These are phyloP conservation scores for Melanomma pulvis-pyrius DNA, from an alignment of 495 filamentous ascomycete genomes.

Conservation along the genomic window DNA sequence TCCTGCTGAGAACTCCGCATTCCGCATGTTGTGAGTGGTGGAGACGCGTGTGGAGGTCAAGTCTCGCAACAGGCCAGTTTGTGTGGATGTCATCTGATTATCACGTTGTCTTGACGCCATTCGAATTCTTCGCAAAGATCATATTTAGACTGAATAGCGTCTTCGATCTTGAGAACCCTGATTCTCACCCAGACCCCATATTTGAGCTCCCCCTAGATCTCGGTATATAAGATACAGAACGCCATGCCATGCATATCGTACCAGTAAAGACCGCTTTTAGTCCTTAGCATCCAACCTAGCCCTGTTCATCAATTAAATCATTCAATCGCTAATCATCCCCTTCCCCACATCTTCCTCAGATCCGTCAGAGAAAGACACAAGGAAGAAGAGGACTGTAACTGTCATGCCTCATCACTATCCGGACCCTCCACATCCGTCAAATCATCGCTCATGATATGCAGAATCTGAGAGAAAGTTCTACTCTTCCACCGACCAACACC, in stretches of 20 bases:
- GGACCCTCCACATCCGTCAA: conserved; percentile 50
- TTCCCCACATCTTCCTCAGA: conserved; percentile 22
- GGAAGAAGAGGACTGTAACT: conserved; percentile 20
- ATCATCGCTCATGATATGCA: conserved; percentile 60
- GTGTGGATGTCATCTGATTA: not conserved
- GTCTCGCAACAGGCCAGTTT: not conserved
- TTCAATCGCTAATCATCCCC: conserved; percentile 19
- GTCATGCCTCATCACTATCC: conserved; percentile 35
- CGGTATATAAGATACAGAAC: not conserved
- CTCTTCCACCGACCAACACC: conserved; percentile 58
- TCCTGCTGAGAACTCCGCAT: not conserved
- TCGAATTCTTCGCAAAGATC: not conserved
- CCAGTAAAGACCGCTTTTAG: not conserved
- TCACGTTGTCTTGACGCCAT: not conserved
- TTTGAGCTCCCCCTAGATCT: not conserved
- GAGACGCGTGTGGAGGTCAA: not conserved
- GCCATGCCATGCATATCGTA: conserved; percentile 1
- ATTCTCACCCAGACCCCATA: not conserved
- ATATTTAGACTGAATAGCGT: not conserved
- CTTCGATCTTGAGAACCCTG: not conserved
- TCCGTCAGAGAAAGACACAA: conserved; percentile 15
- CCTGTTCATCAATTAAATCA: not conserved
- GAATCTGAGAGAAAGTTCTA: conserved; percentile 53
- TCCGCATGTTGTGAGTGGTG: conserved; percentile 8
- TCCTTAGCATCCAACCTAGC: not conserved